Evolutionary conservation across 805 yeast species (phyloP).

Genomic region (Dipodascopsis uninucleata): DNA sequence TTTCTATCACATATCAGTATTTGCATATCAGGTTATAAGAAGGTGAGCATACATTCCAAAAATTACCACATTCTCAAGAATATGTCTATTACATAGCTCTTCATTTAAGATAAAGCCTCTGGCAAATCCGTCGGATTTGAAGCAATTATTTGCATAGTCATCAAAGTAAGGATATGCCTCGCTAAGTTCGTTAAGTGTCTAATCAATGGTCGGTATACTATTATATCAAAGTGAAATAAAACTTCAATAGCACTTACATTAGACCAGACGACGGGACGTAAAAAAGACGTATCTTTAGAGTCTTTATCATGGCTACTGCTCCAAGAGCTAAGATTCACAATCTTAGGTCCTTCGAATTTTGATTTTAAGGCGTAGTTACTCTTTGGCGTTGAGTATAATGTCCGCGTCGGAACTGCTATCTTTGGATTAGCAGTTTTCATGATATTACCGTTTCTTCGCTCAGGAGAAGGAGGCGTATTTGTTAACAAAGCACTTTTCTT

Average conservation of each 20-base stretch:
- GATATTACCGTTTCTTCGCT: too few species aligned
- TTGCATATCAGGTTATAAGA: background rate
- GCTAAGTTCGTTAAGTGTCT: too few species aligned
- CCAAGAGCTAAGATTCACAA: conserved; percentile 4
- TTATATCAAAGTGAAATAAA: too few species aligned
- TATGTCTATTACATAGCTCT: conserved; percentile 1
- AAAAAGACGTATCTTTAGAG: too few species aligned
- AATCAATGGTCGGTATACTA: too few species aligned
- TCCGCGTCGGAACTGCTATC: background rate
- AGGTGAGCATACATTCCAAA: background rate
- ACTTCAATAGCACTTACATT: too few species aligned
- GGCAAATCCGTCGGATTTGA: conserved; percentile 5
- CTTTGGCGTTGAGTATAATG: background rate
- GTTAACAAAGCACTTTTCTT: conserved; percentile 1
- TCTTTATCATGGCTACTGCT: too few species aligned
- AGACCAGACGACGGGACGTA: too few species aligned
- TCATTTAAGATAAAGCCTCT: conserved; percentile 3
- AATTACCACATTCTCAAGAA: background rate
- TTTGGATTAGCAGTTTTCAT: background rate
- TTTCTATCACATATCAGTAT: background rate
- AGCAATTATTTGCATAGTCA: too few species aligned
- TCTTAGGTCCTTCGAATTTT: background rate
- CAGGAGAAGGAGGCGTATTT: too few species aligned
- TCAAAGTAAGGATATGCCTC: too few species aligned
- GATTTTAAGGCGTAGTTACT: background rate